Evolutionary conservation across 1,284 basidiomycete genomes (phyloP), one percentile per base, ranked within the genome.

Genomic region (Irpex rosettiformis): DNA sequence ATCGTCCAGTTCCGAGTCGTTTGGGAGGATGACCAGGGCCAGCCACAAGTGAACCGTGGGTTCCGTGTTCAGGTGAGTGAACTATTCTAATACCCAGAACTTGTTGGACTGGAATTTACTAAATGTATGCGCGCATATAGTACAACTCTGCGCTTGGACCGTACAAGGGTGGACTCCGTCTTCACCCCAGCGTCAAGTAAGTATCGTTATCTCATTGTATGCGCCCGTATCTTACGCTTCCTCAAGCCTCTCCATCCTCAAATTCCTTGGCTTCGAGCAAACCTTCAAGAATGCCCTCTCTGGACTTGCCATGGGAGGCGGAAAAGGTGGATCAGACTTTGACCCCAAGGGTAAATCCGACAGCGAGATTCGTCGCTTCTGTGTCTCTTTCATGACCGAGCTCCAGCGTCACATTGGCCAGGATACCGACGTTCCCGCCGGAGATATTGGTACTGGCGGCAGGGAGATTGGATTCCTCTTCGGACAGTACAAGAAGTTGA

Each of bases 271-370:
- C 57, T 90, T 91, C 72, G 90, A 93, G 76, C 84, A 85, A 73
- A 88, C 85, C 66, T 91, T 92, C 83, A 92, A 92, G 77, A 93
- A 93, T 73, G 89, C 90, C 40, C 79, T 93, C 29, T 91, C 90
- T 27, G 89, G 89, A 52, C 77, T 91, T 62, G 83, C 77, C 73
- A 90, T 91, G 83, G 89, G 89, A 66, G 89, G 89, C 69, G 81
- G 78, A 54, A 88, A 89, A 75, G 86, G 86, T 74, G 86, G 83
- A 24, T 80, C 79, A 55, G 88, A 91, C 76, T 92, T 91, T 67
- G 86, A 91, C 77, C 89, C 89, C 70, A 91, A 92, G 83, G 89
- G 89, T 70, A 90, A 89, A 77, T 84, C 83, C 40, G 88, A 91
- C 76, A 76, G 73, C 66, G 89, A 91, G 76, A 89, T 92, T 69